These are phyloP conservation scores for Penicillium robsamsonii DNA, from an alignment of 495 filamentous ascomycete genomes.

Conservation along the genomic window DNA sequence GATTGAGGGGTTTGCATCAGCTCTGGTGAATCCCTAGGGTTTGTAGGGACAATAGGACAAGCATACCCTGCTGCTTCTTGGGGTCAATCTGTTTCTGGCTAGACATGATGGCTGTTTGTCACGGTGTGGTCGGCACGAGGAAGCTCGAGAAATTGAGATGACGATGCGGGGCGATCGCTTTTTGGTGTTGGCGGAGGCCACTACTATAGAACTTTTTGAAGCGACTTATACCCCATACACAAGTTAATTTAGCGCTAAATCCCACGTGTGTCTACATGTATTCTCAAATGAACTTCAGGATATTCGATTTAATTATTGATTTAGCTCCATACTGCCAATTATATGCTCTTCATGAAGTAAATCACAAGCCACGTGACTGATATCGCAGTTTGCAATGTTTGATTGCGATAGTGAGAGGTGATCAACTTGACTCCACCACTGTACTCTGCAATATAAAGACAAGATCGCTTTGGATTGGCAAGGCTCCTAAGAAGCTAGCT, in stretches of 20 bases:
- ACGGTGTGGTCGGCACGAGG: slow-evolving; percentile 8
- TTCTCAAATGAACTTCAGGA: not conserved
- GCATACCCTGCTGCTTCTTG: slow-evolving; percentile 83
- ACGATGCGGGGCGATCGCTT: slow-evolving; percentile 37
- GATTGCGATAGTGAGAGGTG: not conserved
- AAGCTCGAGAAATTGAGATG: slow-evolving; percentile 35
- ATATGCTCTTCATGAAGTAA: not conserved
- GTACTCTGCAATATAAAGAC: not conserved
- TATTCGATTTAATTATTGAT: not conserved
- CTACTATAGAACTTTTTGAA: slow-evolving; percentile 6
- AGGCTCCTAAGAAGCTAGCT: not conserved
- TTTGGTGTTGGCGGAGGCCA: slow-evolving; percentile 16
- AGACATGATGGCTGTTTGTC: slow-evolving; percentile 36
- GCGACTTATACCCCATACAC: not conserved
- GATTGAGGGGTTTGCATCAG: slow-evolving; percentile 19
- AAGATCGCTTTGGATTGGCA: not conserved
- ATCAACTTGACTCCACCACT: not conserved
- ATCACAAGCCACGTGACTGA: slow-evolving; percentile 21
- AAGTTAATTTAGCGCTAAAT: not conserved
- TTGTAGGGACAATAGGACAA: not conserved
- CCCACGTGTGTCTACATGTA: not conserved
- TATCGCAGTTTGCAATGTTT: slow-evolving; percentile 31
- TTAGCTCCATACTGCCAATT: not conserved
- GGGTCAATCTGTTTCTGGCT: slow-evolving; percentile 49
- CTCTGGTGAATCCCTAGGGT: slow-evolving; percentile 4